These are phyloP conservation scores for Kodamaea sp. DNA, from an alignment of 1,139 yeast genomes.

Conservation along the genomic window DNA sequence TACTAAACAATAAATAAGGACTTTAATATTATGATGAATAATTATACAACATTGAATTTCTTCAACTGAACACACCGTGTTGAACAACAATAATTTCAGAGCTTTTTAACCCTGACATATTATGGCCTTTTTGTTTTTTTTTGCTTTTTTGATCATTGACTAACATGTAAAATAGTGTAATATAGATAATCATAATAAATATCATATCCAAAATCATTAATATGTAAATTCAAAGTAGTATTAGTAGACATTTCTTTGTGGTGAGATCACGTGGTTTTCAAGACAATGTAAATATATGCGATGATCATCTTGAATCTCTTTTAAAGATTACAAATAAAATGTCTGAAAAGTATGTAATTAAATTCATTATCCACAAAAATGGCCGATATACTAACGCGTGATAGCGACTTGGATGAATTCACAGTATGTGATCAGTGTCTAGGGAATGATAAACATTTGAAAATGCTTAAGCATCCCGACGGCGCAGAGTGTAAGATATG, in stretches of 20 bases:
- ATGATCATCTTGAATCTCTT: not conserved
- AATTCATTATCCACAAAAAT: not conserved
- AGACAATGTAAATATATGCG: not conserved
- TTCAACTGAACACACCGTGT: conserved; percentile 60
- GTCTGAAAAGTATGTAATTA: not conserved
- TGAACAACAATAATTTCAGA: conserved; percentile 54
- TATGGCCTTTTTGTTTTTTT: conserved; percentile 1
- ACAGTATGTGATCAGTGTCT: conserved; percentile 69
- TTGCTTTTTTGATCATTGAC: conserved; percentile 5
- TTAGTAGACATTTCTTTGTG: too few relatives aligned
- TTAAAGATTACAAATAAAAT: not conserved
- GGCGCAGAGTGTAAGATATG: conserved; percentile 81
- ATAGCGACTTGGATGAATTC: conserved; percentile 10
- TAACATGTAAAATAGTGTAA: conserved; percentile 8
- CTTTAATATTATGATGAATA: conserved; percentile 32
- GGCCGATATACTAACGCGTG: conserved; percentile 1
- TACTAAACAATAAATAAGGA: not conserved
- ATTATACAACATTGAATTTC: conserved; percentile 53
- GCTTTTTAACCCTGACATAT: conserved; percentile 64
- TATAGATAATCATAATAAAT: conserved; percentile 1
- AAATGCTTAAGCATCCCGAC: conserved; percentile 67
- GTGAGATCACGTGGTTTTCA: not conserved
- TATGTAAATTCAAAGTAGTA: not conserved
- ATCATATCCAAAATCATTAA: not conserved
- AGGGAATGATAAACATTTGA: conserved; percentile 60